Evolutionary conservation across 441 rosid species (phyloP).

Genomic region (Gossypium laxum): DNA sequence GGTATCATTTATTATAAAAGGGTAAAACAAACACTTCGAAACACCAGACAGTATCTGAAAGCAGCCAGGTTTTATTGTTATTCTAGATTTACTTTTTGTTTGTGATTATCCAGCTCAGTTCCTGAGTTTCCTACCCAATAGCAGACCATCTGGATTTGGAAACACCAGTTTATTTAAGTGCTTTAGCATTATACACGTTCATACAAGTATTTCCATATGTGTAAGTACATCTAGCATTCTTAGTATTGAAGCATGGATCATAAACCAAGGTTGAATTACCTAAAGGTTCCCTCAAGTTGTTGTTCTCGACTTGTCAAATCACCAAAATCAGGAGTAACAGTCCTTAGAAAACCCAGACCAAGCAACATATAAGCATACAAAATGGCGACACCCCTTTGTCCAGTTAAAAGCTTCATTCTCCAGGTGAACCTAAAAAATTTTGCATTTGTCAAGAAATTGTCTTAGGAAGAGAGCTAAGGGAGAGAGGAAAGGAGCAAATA

Average conservation of each 20-base stretch:
- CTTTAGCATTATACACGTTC: neutral
- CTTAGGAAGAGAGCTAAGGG: constrained; percentile 9
- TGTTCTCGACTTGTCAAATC: constrained; percentile 80
- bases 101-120: neutral
- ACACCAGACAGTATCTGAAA: neutral
- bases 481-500: neutral
- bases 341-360: constrained; percentile 88
- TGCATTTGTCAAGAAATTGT: constrained; percentile 16
- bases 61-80: neutral
- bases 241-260: neutral
- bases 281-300: constrained; percentile 91
- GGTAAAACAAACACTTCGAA: neutral
- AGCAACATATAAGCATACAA: constrained; percentile 91
- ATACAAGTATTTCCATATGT: neutral
- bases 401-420: constrained; percentile 98
- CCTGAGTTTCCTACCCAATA: neutral
- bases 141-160: neutral
- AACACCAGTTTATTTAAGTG: neutral
- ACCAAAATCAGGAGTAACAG: constrained; percentile 91
- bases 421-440: constrained; percentile 76
- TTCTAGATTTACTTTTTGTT: neutral
- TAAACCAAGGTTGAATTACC: constrained; percentile 37
- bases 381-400: constrained; percentile 90
- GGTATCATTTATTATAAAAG: neutral
- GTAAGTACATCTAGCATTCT: neutral